These are phyloP conservation scores for Solanum microdontum DNA, from an alignment of 257 asterid species.

Conservation along the genomic window DNA sequence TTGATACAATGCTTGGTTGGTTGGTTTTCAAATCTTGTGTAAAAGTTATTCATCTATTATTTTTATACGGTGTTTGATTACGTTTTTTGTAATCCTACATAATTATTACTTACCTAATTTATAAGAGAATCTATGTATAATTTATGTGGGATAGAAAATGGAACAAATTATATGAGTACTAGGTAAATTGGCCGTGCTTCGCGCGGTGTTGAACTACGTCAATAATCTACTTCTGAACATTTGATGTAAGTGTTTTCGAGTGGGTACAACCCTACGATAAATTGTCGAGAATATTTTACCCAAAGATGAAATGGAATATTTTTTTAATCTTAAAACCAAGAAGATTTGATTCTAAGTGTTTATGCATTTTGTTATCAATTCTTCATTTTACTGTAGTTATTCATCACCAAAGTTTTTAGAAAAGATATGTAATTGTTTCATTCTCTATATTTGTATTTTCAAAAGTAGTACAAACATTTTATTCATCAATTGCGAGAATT, in stretches of 20 bases:
- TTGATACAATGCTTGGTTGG: not conserved
- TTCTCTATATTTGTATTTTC: not conserved
- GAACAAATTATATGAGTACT: not conserved
- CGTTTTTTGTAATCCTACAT: not conserved
- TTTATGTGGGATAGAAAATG: not conserved
- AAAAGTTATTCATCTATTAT: no score
- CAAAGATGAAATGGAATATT: not conserved
- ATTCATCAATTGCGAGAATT: not conserved
- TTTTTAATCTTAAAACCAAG: not conserved
- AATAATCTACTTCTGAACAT: not conserved
- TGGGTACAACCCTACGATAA: not conserved
- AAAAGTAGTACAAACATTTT: not conserved
- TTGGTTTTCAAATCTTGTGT: not conserved
- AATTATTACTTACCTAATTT: no score
- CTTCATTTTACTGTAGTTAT: not conserved
- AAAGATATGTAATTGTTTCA: not conserved
- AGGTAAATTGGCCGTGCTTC: not conserved
- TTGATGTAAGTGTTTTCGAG: not conserved
- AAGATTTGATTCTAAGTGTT: no score
- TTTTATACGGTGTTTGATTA: no score
- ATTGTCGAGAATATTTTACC: not conserved
- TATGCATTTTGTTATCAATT: not conserved
- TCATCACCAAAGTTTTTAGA: not conserved
- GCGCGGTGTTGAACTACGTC: not conserved
- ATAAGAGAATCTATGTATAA: not conserved